Base-by-base conservation (phyloP, 768 basidiomycete genomes). In the Filobasidium floriforme region DNA sequence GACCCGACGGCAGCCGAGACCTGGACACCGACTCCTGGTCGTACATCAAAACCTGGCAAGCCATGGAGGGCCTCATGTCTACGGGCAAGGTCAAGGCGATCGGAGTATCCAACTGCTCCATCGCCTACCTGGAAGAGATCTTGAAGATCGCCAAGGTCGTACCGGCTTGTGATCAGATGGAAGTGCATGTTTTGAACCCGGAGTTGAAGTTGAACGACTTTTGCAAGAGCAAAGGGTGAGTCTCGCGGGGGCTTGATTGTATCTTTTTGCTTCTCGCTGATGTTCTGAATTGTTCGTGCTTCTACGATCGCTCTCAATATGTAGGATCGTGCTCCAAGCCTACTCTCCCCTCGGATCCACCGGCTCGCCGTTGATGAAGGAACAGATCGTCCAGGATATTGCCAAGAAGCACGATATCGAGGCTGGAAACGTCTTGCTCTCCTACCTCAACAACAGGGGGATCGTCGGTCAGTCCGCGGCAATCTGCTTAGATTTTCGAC, bases 11-110 rank as follows among this genome's bases (percentile, higher is more conserved):
- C 60, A 80, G 64, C 24, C 72, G 88, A 43, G 88, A 89, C 73
- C 81, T 85, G 7, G 85, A 88, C 72, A 83, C 81, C 72, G 80
- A 83, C 46, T 18, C 46, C 15, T 88, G 88, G 73, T 83, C 85
- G 73, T 88, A 88, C 85, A 79, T 86, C 57, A 83, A 91, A 71
- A 89, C 89, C 37, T 92, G 89, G 89, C 85, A 85, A 72, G 76
- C 79, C 60, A 88, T 92, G 86, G 89, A 88, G 75, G 83, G 82
- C 67, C 74, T 90, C 15, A 82, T 84, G 80, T 66, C 60, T 22
- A 76, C 76, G 57, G 80, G 79, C 55, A 77, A 77, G 64, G 75
- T 79, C 32, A 74, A 73, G 65, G 75, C 77, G 22, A 73, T 74
- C 71, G 89, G 89, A 37, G 85, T 86, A 40, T 89, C 88, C 69